phyloP scores from a whole-genome alignment of 306 rosid genomes.

The Trichosanthes cucumerina region DNA sequence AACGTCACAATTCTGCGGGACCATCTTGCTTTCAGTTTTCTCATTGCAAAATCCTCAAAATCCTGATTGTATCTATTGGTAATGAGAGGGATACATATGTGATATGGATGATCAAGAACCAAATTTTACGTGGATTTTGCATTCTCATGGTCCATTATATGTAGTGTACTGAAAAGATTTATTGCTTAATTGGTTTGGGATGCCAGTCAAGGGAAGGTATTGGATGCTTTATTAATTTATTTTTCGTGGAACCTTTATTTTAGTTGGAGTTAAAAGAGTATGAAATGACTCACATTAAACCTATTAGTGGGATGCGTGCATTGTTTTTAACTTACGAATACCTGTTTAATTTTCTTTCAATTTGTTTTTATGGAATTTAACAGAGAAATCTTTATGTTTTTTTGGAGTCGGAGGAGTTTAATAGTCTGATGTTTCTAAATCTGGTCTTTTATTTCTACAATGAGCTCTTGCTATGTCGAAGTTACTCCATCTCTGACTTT shows the following conservation, averaged over 20 bases:
- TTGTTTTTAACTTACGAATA: neutral
- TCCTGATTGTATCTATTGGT: neutral
- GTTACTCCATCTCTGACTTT: neutral
- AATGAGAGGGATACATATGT: neutral
- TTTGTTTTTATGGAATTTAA: neutral
- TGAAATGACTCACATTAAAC: neutral
- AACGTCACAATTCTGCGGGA: too few species aligned
- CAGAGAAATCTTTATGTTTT: neutral
- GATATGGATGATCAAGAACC: neutral
- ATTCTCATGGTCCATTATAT: neutral
- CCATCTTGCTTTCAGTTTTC: neutral
- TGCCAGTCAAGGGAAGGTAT: neutral
- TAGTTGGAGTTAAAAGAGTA: neutral
- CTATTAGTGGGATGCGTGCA: neutral
- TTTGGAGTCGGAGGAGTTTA: neutral
- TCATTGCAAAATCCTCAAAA: neutral
- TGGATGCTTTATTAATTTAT: neutral
- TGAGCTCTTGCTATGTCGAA: neutral
- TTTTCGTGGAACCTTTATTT: neutral
- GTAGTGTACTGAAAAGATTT: neutral
- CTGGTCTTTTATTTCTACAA: neutral
- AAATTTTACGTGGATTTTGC: neutral
- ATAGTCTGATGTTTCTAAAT: neutral
- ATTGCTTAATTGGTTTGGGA: neutral
- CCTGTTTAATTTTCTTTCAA: neutral